Evolutionary conservation across 2,329 filamentous ascomycete genomes (phyloP).

Genomic region (Xylariaceae sp.): DNA sequence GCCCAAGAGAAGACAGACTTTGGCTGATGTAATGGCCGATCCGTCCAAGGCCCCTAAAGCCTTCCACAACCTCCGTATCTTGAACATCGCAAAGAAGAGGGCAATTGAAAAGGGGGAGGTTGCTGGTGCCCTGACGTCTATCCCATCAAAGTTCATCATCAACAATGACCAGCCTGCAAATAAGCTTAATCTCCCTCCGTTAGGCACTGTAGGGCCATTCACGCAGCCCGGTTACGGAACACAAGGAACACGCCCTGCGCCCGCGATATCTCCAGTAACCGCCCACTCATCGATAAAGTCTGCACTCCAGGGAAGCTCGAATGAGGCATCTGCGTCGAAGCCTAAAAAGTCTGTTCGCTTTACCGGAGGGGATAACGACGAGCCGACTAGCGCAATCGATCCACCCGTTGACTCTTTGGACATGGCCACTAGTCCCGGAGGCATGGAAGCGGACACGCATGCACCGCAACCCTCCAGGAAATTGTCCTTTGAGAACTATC

Average conservation of each 20-base stretch:
- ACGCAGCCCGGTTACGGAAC: background rate
- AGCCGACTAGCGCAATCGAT: constrained; percentile 22
- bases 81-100: constrained; percentile 41
- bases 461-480: constrained; percentile 13
- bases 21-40: constrained; percentile 41
- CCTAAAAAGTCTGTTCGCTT: constrained; percentile 40
- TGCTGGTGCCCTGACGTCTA: constrained; percentile 36
- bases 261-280: background rate
- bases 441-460: background rate
- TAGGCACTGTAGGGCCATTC: background rate
- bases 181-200: constrained; percentile 8
- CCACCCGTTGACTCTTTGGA: constrained; percentile 4
- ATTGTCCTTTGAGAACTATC: constrained; percentile 26
- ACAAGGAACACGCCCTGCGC: background rate
- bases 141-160: constrained; percentile 31
- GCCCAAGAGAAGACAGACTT: constrained; percentile 34
- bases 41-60: constrained; percentile 39
- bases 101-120: constrained; percentile 43
- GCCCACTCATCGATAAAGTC: constrained; percentile 2
- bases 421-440: background rate
- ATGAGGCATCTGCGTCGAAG: constrained; percentile 23
- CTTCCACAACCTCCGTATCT: constrained; percentile 38
- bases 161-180: constrained; percentile 18
- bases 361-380: constrained; percentile 23
- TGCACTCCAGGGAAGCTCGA: background rate